Evolutionary conservation across 257 asterid species (phyloP).

Genomic region (Ehretia macrophylla): DNA sequence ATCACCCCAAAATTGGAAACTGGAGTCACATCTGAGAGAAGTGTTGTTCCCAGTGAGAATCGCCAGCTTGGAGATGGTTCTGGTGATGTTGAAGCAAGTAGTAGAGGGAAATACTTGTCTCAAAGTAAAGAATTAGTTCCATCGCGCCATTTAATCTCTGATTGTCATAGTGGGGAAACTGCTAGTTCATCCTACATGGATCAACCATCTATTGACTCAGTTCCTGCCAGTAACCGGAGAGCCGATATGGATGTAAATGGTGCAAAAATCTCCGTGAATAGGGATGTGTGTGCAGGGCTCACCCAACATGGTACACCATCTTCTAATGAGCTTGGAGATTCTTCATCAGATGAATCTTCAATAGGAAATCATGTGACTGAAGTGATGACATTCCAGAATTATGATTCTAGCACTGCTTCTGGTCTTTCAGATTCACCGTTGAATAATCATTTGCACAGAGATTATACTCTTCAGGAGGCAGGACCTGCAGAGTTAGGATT

Average conservation of each 20-base stretch:
- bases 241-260: conserved; percentile 18
- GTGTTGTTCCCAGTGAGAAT: conserved; percentile 25
- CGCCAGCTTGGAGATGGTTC: conserved; percentile 30
- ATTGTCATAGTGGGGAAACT: conserved; percentile 31
- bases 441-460: conserved; percentile 30
- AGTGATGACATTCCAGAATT: conserved; percentile 42
- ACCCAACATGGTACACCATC: conserved; percentile 20
- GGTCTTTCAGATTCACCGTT: conserved; percentile 42
- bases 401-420: conserved; percentile 49
- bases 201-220: conserved; percentile 30
- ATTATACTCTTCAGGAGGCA: conserved; percentile 31
- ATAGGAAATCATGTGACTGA: conserved; percentile 51
- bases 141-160: conserved; percentile 20
- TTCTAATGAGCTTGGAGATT: conserved; percentile 29
- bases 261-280: conserved; percentile 19
- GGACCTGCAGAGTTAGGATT: conserved; percentile 47
- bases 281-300: conserved; percentile 23
- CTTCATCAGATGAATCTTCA: conserved; percentile 46
- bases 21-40: conserved; percentile 40
- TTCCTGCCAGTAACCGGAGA: conserved; percentile 25
- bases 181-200: conserved; percentile 53
- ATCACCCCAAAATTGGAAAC: conserved; percentile 29
- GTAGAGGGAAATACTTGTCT: conserved; percentile 43
- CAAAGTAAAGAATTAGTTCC: conserved; percentile 52
- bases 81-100: conserved; percentile 32